Evolutionary conservation across 306 rosid genomes (phyloP).

Genomic region (Malus asiatica): DNA sequence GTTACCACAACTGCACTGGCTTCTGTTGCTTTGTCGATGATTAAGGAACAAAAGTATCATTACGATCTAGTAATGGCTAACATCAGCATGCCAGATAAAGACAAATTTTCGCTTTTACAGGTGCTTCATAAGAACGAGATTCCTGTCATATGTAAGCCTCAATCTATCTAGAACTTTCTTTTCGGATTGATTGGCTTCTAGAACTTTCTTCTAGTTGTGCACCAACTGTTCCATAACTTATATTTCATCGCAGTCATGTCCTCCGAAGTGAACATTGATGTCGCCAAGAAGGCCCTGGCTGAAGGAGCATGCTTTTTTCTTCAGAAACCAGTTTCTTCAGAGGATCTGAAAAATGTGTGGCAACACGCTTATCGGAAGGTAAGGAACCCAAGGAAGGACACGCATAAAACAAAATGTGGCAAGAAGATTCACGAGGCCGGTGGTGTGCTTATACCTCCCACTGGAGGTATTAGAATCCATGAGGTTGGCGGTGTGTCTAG

Average conservation of each 20-base stretch:
- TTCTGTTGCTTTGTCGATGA: constrained; percentile 41
- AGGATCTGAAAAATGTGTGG: constrained; percentile 40
- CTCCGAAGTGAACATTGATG: not conserved
- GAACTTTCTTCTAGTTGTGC: not conserved
- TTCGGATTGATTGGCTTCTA: not conserved
- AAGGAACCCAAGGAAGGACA: not conserved
- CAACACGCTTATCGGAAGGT: constrained; percentile 22
- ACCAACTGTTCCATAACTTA: not conserved
- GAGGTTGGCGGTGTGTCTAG: not conserved
- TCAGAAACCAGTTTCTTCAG: constrained; percentile 33
- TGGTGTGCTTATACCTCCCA: not conserved
- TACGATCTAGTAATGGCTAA: constrained; percentile 43
- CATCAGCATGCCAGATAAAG: constrained; percentile 30
- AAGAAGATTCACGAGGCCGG: not conserved
- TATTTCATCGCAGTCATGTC: constrained; percentile 24
- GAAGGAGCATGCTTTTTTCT: constrained; percentile 33
- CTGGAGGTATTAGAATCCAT: not conserved
- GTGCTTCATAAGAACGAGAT: constrained; percentile 11
- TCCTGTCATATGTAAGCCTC: constrained; percentile 40
- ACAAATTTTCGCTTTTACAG: constrained; percentile 10
- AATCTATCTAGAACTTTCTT: not conserved
- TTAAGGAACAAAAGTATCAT: constrained; percentile 6
- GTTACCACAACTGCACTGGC: constrained; percentile 26
- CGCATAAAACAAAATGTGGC: not conserved
- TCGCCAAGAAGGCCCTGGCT: constrained; percentile 18